Conservation (phyloP, 2,329 filamentous ascomycete genomes). For the Pestalotiopsis sp. region DNA sequence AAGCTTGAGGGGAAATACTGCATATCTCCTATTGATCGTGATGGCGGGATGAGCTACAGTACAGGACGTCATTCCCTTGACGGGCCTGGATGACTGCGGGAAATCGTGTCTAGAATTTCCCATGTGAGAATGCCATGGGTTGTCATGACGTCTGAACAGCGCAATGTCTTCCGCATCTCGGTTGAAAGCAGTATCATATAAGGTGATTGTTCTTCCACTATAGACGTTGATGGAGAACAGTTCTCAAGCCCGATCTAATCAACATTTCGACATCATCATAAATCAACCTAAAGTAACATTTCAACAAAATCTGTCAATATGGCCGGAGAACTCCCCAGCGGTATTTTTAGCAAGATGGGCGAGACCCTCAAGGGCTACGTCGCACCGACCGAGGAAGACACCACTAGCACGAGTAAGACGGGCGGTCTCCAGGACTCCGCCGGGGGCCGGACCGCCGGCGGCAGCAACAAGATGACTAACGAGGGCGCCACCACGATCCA, state of each 20-base stretch:
- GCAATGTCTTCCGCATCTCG: background rate
- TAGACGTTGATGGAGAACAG: too few species aligned
- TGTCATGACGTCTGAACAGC: background rate
- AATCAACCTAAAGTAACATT: background rate
- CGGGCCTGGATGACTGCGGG: background rate
- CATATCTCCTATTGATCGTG: background rate
- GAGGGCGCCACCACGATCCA: constrained; percentile 3
- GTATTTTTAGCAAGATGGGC: background rate
- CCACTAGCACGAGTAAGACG: background rate
- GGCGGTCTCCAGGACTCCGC: background rate
- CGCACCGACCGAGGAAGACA: background rate
- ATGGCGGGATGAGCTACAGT: background rate
- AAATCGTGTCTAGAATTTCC: background rate
- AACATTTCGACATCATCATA: background rate
- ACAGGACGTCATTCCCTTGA: background rate
- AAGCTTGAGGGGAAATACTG: background rate
- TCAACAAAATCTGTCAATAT: background rate
- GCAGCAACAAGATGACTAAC: background rate
- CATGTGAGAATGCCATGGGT: background rate
- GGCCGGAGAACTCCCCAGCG: background rate
- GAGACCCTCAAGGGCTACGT: background rate
- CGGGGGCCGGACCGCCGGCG: background rate
- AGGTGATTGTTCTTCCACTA: background rate
- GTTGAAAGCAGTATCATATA: background rate
- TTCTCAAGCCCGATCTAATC: background rate